Evolutionary conservation across 139 green algal species (phyloP), one percentile per base, ranked within the genome.

Genomic region (Desmodesmus armatus): DNA sequence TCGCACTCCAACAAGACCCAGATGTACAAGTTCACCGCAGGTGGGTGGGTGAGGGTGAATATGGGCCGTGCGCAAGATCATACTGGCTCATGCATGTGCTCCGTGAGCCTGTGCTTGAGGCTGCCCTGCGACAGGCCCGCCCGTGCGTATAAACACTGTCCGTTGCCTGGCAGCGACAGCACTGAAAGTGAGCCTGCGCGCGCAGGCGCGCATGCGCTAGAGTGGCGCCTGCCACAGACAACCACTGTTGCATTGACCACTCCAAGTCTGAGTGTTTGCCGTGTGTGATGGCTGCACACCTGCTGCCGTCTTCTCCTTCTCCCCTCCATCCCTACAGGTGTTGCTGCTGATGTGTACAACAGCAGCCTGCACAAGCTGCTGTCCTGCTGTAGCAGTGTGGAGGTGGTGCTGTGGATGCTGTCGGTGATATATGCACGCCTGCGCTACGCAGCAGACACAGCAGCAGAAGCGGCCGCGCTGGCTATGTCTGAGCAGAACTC

Each of bases 311-410:
- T 19, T 44, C 67, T 7, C 25, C 60, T 15, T 47, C 35, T 41
- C 49, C 19, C 31, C 11, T 43, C 4, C 13, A 29, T 73, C 11
- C 13, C 43, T 73, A 19, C 80, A 80, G 80, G 80, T 25, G 80
- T 86, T 23, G 23, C 67, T 2, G 69, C 70, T n/a, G 69, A 86
- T 29, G 49, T 73, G 21, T 86, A 86, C 80, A 69, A 86, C 70
- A 49, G 72, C 4, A 35, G 37, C 11, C 0, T 73, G 1, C 53
- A 86, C 80, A 71, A 70, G 37, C 37, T 86, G 25, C 53, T 86
- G 15, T 63, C 80, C 3, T 3, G 19, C 0, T 35, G 27, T 35
- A 15, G 41, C 7, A 27, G 27, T 2, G 40, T 27, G 5, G 49
- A 86, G 37, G 49, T 69, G 15, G 39, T 62, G 13, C n/a, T 86